Evolutionary conservation across 2,329 filamentous ascomycete species (phyloP).

Genomic region (Colletotrichum chrysophilum): DNA sequence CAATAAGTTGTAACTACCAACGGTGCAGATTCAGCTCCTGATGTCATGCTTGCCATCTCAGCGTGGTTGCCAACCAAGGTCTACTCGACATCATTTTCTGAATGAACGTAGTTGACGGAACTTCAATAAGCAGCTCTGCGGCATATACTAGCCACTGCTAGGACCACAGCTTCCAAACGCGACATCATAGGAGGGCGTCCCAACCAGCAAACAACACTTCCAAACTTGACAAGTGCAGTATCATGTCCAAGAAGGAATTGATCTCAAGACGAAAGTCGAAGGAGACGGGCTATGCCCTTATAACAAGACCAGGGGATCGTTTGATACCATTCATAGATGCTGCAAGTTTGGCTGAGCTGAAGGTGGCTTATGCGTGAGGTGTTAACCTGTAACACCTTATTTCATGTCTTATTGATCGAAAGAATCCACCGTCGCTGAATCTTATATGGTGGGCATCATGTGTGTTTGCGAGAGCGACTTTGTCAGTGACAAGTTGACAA

Average conservation of each 20-base stretch:
- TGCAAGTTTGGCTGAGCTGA: neutral
- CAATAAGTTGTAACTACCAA: neutral
- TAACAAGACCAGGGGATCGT: neutral
- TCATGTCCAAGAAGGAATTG: accelerated
- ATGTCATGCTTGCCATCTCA: neutral
- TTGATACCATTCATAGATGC: neutral
- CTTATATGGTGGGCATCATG: neutral
- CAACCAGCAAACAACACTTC: no score
- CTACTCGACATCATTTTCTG: no score
- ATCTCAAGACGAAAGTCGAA: neutral
- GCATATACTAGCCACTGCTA: accelerated
- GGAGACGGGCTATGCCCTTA: neutral
- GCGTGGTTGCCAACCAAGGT: no score
- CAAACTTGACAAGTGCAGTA: neutral
- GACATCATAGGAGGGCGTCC: neutral
- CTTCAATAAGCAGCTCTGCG: no score
- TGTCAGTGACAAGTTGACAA: neutral
- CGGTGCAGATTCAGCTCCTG: neutral
- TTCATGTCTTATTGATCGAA: neutral
- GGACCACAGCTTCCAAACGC: neutral
- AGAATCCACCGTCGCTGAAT: neutral
- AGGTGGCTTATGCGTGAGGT: neutral
- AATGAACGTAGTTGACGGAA: no score
- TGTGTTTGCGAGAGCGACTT: neutral
- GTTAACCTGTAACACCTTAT: neutral